Conservation (phyloP, 768 basidiomycete genomes). For the Mycena vulgaris region DNA sequence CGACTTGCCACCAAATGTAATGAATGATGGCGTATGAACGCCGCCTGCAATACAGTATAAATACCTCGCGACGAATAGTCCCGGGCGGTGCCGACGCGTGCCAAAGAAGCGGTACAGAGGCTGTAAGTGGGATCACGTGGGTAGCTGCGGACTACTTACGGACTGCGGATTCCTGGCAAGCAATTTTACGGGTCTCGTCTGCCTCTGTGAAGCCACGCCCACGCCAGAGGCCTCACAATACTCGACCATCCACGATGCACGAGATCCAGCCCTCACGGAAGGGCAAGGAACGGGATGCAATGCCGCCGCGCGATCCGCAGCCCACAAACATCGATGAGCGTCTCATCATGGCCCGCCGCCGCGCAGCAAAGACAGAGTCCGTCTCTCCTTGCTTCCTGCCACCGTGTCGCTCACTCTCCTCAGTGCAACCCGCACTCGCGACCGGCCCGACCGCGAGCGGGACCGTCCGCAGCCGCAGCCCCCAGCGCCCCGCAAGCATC, state of each 20-base stretch:
- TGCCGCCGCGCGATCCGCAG: constrained; percentile 49
- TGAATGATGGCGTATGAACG: no score
- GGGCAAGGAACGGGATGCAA: constrained; percentile 61
- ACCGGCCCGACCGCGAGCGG: constrained; percentile 60
- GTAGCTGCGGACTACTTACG: no score
- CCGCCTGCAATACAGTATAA: no score
- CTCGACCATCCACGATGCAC: constrained; percentile 44
- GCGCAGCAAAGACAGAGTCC: constrained; percentile 66
- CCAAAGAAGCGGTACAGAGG: no score
- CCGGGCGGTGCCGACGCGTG: no score
- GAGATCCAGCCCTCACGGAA: constrained; percentile 49
- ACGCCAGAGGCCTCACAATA: not conserved
- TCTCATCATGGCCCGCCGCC: constrained; percentile 78
- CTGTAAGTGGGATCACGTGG: no score
- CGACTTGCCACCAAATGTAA: no score
- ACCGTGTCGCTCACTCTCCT: constrained; percentile 22
- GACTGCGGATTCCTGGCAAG: no score
- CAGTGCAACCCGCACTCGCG: constrained; percentile 64
- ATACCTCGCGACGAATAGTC: no score
- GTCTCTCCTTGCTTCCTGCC: constrained; percentile 41
- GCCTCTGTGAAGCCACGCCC: not conserved
- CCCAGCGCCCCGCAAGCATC: constrained; percentile 53
- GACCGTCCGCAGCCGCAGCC: constrained; percentile 47
- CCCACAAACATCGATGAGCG: constrained; percentile 69
- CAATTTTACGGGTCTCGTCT: no score